Evolutionary conservation across 2,329 filamentous ascomycete genomes (phyloP), one percentile per base, ranked within the genome.

Genomic region (Aspergillus puulaauensis): DNA sequence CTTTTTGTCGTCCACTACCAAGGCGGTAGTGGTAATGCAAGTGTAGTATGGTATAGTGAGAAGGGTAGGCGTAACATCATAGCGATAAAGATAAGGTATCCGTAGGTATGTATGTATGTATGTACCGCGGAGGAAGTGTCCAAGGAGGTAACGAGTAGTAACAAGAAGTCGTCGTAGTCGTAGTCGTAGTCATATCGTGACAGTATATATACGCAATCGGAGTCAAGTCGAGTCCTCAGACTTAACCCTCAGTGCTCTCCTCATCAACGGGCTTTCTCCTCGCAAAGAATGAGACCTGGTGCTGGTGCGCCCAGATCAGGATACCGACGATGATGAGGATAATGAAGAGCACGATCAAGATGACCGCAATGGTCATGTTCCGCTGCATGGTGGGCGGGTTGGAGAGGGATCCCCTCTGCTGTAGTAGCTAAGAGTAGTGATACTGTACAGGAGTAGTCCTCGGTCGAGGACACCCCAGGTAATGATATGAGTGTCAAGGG

Each of bases 311-410:
- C 53, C 67, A 75, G 61, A 75, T 74, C 9, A 65, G 65, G 52
- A 72, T 77, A 4, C 74, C 77, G 41, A 75, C 73, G 24, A 77
- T 58, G 19, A 75, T 76, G 40, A 81, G 74, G 47, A 81, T 58
- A 51, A 81, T 59, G 65, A 81, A 81, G 54, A 81, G 71, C 45
- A 79, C 60, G 63, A 81, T 79, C 61, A 81, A 74, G 65, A 81
- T 81, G 57, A 81, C 74, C 14, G 79, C 79, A 60, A 81, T 78
- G 63, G 77, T 71, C 64, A 79, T 72, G 68, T 81, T 81, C 71
- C 69, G 61, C 79, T 66, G 19, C 72, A 78, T 79, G 52, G 64
- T 73, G 60, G 47, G 37, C n/a, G 46, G 23, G 23, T 47, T 21
- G n/a, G n/a, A 53, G 23, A 21, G 23, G 52, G 21, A 14, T n/a